Percentiles rank a stretch among this genome's conserved stretches.
Conservation (phyloP, 208 protist species). For the Phytomonas sp. region DNA sequence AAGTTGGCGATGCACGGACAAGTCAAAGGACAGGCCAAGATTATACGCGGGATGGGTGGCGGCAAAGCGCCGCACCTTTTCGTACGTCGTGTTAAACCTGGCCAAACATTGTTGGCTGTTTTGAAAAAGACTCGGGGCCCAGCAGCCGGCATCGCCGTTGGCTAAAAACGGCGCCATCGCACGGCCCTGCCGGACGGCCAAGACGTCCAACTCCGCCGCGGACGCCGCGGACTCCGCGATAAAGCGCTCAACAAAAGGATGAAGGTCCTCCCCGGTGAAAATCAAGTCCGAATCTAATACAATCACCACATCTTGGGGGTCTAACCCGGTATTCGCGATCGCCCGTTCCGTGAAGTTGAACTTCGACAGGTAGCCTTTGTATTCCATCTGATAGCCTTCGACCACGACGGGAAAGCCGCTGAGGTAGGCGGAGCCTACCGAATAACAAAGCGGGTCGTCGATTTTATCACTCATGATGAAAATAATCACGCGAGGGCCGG, state of each 20-base stretch:
- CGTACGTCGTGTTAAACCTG: neutral
- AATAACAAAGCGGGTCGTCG: neutral
- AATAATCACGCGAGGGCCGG: neutral
- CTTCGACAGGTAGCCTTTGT: neutral
- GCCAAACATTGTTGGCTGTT: neutral
- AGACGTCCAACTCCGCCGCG: neutral
- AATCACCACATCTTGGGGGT: neutral
- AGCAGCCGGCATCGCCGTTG: too few relatives aligned
- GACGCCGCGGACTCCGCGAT: neutral
- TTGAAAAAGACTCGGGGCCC: neutral
- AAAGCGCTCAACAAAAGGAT: neutral
- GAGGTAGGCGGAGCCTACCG: neutral
- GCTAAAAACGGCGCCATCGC: neutral
- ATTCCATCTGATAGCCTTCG: neutral
- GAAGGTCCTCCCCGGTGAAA: neutral
- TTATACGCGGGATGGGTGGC: neutral
- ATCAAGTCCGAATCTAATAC: neutral
- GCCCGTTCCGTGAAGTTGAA: neutral
- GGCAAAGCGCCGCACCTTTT: neutral
- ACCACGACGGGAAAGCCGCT: neutral
- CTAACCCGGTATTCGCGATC: neutral
- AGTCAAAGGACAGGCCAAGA: too few relatives aligned
- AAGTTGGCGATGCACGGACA: neutral
- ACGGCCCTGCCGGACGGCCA: neutral
- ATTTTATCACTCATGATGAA: neutral